Evolutionary conservation across 306 rosid species (phyloP).

Genomic region (Dalbergia cultrata): DNA sequence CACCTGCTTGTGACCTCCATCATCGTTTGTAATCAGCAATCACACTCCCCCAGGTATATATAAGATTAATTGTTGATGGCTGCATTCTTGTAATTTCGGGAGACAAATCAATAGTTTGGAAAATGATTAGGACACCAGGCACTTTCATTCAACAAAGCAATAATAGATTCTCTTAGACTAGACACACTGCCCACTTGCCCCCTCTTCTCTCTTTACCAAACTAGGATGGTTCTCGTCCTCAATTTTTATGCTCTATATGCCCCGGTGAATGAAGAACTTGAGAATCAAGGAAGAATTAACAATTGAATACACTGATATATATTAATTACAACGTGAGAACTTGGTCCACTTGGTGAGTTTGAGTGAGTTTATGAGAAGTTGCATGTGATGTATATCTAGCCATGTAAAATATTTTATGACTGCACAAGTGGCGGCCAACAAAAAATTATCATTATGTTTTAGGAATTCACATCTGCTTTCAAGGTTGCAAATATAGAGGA

Average conservation of each 20-base stretch:
- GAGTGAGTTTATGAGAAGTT: background rate
- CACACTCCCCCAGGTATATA: background rate
- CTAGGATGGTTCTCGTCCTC: constrained; percentile 37
- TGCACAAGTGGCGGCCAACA: background rate
- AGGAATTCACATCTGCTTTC: background rate
- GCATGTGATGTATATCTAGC: background rate
- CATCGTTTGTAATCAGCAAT: background rate
- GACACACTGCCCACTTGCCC: constrained; percentile 47
- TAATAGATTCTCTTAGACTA: constrained; percentile 35
- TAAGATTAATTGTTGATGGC: background rate
- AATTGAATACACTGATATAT: background rate
- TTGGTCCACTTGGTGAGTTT: background rate
- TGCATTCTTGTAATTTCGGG: background rate
- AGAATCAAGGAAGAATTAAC: constrained; percentile 9
- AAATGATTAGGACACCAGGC: constrained; percentile 32
- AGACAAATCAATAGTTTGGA: constrained; percentile 26
- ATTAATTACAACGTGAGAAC: background rate
- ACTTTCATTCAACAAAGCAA: constrained; percentile 37
- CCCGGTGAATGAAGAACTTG: background rate
- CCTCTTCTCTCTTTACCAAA: constrained; percentile 52
- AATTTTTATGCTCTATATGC: background rate
- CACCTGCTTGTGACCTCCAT: constrained; percentile 29
- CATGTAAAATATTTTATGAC: background rate
- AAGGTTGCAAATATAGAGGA: background rate
- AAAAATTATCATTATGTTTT: background rate